A percentile compares a stretch with the other conserved stretches of the same genome.
Conservation (phyloP, 2,329 filamentous ascomycete species). For the Colletotrichum cereale region DNA sequence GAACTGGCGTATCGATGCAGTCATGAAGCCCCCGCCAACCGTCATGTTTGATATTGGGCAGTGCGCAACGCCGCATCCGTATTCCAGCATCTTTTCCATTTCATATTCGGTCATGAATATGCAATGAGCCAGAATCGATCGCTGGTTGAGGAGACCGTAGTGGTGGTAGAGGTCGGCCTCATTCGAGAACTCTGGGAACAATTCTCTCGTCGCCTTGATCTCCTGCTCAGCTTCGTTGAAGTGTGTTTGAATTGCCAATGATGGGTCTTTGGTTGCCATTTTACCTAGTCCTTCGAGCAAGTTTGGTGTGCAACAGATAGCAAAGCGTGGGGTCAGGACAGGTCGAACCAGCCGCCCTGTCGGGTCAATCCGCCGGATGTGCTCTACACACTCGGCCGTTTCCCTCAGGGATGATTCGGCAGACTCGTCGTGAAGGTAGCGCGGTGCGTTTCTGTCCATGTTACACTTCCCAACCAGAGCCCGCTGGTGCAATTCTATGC, state of each 20-base stretch:
- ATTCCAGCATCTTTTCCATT: constrained; percentile 57
- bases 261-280: constrained; percentile 61
- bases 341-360: constrained; percentile 58
- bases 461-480: constrained; percentile 74
- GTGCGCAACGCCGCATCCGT: constrained; percentile 71
- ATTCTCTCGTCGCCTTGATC: constrained; percentile 63
- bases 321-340: constrained; percentile 71
- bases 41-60: constrained; percentile 76
- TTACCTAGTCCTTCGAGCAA: constrained; percentile 68
- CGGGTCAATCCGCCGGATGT: constrained; percentile 61
- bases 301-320: constrained; percentile 68
- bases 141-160: constrained; percentile 65
- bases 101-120: constrained; percentile 72
- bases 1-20: constrained; percentile 69
- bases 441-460: constrained; percentile 69
- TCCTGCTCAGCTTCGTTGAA: constrained; percentile 76
- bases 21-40: constrained; percentile 72
- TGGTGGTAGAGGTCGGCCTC: constrained; percentile 71
- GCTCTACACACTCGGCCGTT: constrained; percentile 62
- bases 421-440: constrained; percentile 63
- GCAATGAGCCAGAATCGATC: constrained; percentile 75
- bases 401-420: constrained; percentile 61
- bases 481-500: constrained; percentile 65
- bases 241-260: constrained; percentile 73
- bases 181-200: constrained; percentile 68